Base-by-base conservation (phyloP, 2,329 filamentous ascomycete genomes). In the Neofusicoccum umdonicola region DNA sequence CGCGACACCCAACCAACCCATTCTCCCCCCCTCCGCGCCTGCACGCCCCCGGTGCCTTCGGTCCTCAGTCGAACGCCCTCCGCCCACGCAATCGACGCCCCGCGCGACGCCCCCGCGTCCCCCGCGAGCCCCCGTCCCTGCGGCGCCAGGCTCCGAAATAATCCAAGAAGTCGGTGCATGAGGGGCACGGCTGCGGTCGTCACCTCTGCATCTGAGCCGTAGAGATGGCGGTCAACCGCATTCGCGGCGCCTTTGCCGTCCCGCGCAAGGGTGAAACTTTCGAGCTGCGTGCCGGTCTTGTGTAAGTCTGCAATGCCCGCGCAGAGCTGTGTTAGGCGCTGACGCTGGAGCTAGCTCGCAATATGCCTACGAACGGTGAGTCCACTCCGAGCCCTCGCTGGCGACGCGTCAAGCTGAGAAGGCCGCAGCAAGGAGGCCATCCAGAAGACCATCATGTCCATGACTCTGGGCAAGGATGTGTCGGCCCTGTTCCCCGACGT, bases 391-490 rank as follows among this genome's bases (percentile, higher is more conserved):
- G 44, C 57, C 47, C 52, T 19, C 37, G 35, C 62, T 22, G 44
- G 37, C 34, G 11, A n/a, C 12, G 31, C 50, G 50, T 8, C 7
- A 68, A 72, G 78, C 78, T 81, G 68, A 80, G 61, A 65, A 48
- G 66, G 34, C 45, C 63, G 51, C 67, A 87, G 93, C 74, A 99
- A 99, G 80, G 95, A 99, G 83, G 91, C 95, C 27, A 99, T 99
- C 72, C 95, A 99, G 78, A 98, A 97, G 85, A 99, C 95, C 69
- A 99, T 99, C 82, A 98, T 98, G 93, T 93, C 95, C 76, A 99
- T 99, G 95, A 99, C 95, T 1, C 79, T 99, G 71, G 95, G 95
- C 78, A 99, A 99, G 80, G 95, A 99, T 81, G 95, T 99, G 66
- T 99, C 95, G 62, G 91, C 93, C 64, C 83, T 99, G 68, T 99